Conservation (phyloP, 768 basidiomycete genomes). For the Guyanaporus albipodus region DNA sequence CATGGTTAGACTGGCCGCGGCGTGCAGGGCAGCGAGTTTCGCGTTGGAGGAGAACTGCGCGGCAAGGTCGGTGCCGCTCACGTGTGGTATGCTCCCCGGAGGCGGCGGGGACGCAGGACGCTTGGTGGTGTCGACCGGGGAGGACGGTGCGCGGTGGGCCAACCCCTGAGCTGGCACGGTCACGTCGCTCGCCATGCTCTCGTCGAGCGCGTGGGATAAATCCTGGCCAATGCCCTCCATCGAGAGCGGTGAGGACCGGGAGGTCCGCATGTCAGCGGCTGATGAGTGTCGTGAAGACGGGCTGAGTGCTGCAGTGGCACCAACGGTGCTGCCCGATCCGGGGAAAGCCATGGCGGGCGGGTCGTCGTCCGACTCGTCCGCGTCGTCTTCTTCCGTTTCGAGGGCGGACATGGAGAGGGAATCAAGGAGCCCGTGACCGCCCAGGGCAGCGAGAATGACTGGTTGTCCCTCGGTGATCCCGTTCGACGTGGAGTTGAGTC, state of each 20-base stretch:
- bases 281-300: constrained; percentile 9
- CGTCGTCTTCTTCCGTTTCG: constrained; percentile 46
- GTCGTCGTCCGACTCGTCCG: constrained; percentile 21
- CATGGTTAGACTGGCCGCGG: constrained; percentile 24
- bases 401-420: constrained; percentile 51
- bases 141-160: not conserved
- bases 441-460: constrained; percentile 18
- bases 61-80: constrained; percentile 36
- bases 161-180: not conserved
- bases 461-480: constrained; percentile 18
- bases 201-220: constrained; percentile 29
- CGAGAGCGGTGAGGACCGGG: constrained; percentile 21
- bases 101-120: constrained; percentile 5
- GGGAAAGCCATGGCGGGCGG: constrained; percentile 5
- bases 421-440: constrained; percentile 36
- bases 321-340: not conserved
- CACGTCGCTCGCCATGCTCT: constrained; percentile 6
- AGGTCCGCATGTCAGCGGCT: constrained; percentile 5
- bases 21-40: constrained; percentile 47
- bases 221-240: constrained; percentile 33
- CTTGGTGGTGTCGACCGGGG: constrained; percentile 1
- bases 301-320: not conserved
- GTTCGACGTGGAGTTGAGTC: constrained; percentile 19
- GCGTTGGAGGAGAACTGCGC: constrained; percentile 45
- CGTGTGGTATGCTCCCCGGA: not conserved